These are phyloP conservation scores for Hypoxylon sp. DNA, from an alignment of 2,329 filamentous ascomycete species.

Conservation along the genomic window DNA sequence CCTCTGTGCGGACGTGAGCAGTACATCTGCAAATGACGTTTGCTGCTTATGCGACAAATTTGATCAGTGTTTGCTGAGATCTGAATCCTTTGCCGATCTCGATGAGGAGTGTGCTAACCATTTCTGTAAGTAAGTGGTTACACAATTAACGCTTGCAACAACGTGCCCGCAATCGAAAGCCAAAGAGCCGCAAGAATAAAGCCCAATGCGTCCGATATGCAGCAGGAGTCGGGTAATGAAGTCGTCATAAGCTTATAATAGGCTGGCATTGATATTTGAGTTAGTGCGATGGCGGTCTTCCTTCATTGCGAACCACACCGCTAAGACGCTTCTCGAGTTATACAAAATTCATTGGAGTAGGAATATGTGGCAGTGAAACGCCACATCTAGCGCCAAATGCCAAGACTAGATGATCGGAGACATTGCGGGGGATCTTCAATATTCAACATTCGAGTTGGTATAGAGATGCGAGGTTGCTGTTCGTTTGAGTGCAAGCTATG, in stretches of 20 bases:
- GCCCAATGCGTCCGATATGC: neutral
- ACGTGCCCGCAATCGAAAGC: neutral
- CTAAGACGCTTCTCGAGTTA: neutral
- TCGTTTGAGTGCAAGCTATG: neutral
- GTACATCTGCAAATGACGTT: neutral
- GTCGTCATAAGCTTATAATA: constrained; percentile 4
- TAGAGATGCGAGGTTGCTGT: neutral
- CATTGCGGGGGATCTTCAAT: neutral
- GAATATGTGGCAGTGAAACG: neutral
- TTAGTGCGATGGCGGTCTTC: constrained; percentile 1
- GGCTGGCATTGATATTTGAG: neutral
- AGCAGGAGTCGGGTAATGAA: neutral
- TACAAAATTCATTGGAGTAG: neutral
- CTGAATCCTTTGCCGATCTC: constrained; percentile 7
- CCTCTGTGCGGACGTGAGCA: neutral
- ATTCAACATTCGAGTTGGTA: neutral
- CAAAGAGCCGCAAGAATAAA: constrained; percentile 15
- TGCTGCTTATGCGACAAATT: constrained; percentile 2
- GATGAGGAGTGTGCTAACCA: constrained; percentile 2
- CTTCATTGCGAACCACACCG: neutral
- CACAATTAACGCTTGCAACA: constrained; percentile 8
- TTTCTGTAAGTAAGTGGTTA: constrained; percentile 11
- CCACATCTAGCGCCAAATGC: neutral
- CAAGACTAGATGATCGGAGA: neutral
- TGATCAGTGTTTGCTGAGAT: neutral